A percentile compares a stretch with the other conserved stretches of the same genome.
phyloP scores from a whole-genome alignment of 768 basidiomycete species.

The Calocybe gangraenosa region DNA sequence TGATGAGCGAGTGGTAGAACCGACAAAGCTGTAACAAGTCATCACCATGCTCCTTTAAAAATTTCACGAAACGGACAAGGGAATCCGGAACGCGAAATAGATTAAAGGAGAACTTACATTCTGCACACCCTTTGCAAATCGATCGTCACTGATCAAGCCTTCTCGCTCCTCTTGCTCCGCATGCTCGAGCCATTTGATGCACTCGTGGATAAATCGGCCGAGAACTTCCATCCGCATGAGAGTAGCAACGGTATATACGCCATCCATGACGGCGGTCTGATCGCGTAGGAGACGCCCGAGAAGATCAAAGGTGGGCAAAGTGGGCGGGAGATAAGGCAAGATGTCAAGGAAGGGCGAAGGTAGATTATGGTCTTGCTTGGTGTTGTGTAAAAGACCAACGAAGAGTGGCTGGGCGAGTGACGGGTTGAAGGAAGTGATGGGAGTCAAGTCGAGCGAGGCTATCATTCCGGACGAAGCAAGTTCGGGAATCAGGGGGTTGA shows the following conservation, averaged over 20 bases:
- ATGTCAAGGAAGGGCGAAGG: conserved; percentile 57
- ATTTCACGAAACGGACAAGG: not conserved
- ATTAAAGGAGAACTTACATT: conserved; percentile 46
- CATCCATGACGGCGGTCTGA: conserved; percentile 38
- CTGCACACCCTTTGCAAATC: conserved; percentile 66
- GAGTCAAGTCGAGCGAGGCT: conserved; percentile 62
- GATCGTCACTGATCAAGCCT: conserved; percentile 67
- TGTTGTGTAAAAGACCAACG: conserved; percentile 45
- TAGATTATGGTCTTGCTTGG: conserved; percentile 30
- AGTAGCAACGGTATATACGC: conserved; percentile 56
- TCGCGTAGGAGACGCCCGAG: conserved; percentile 67
- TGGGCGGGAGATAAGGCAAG: conserved; percentile 64
- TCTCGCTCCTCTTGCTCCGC: conserved; percentile 69
- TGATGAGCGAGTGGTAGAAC: conserved; percentile 70
- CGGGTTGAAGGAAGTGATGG: conserved; percentile 66
- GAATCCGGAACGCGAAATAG: not conserved
- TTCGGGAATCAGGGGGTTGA: conserved; percentile 47
- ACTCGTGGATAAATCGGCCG: conserved; percentile 67
- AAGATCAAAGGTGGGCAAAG: conserved; percentile 69
- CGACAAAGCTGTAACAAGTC: conserved; percentile 58
- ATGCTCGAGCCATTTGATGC: conserved; percentile 64
- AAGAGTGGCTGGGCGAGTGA: conserved; percentile 66
- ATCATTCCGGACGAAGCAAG: conserved; percentile 48
- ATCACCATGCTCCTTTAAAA: conserved; percentile 1
- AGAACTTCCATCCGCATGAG: conserved; percentile 61